Percentiles rank a stretch among this genome's conserved stretches.
Conservation (phyloP, 176 grass and related monocot genomes). For the Saccharum officinarum region DNA sequence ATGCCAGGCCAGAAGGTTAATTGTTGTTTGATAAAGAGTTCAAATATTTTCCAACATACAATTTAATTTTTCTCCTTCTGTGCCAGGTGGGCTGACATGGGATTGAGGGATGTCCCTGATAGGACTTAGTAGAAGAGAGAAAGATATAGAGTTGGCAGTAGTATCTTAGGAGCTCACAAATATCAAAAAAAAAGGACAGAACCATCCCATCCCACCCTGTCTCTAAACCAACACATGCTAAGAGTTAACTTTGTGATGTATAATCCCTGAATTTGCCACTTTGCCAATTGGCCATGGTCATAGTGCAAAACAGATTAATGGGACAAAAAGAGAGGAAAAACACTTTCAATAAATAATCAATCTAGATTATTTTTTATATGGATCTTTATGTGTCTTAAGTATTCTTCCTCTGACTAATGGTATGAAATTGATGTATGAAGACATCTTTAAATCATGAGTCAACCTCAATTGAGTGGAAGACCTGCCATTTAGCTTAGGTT, state of each 20-base stretch:
- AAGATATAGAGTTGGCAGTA: no score
- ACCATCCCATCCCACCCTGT: no score
- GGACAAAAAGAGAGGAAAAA: not conserved
- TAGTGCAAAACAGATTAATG: not conserved
- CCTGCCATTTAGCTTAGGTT: not conserved
- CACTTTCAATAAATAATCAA: not conserved
- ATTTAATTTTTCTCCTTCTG: not conserved
- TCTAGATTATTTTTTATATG: not conserved
- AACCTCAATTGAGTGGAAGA: not conserved
- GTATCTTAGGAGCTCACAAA: not conserved
- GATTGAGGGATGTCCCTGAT: no score
- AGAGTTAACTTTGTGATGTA: no score
- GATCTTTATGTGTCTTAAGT: not conserved
- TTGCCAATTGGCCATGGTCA: not conserved
- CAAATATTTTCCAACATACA: not conserved
- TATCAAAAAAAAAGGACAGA: not conserved
- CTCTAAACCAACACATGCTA: no score
- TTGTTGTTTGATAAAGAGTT: not conserved
- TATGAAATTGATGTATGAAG: not conserved
- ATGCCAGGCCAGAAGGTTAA: not conserved
- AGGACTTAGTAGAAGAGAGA: not conserved
- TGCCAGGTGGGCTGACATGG: no score
- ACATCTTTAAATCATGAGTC: not conserved
- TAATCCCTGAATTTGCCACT: not conserved
- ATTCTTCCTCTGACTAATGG: no score